Conservation (phyloP, 2,329 filamentous ascomycete species). For the Penicillium sclerotigenum region DNA sequence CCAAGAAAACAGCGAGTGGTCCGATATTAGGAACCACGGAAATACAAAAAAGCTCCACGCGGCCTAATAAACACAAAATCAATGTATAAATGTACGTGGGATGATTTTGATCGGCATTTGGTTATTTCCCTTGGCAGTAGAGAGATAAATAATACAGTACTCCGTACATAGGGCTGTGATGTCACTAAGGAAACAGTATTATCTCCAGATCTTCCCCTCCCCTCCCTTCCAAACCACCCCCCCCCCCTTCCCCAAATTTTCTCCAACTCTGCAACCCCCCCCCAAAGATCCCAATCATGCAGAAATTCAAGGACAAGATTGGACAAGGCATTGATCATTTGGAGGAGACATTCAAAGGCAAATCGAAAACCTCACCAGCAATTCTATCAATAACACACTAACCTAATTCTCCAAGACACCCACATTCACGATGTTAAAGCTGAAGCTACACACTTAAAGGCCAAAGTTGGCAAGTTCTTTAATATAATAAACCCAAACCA, state of each 20-base stretch:
- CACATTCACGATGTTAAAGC: slow-evolving; percentile 46
- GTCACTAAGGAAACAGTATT: slow-evolving; percentile 1
- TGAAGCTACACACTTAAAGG: slow-evolving; percentile 57
- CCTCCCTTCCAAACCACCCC: background rate
- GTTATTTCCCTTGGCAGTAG: slow-evolving; percentile 1
- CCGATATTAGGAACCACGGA: slow-evolving; percentile 1
- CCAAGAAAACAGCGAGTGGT: background rate
- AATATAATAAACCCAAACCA: slow-evolving; percentile 80
- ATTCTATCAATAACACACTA: background rate
- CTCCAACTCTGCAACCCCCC: slow-evolving; percentile 2
- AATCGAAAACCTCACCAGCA: background rate
- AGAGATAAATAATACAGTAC: background rate
- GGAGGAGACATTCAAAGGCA: slow-evolving; percentile 27
- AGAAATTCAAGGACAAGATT: slow-evolving; percentile 26
- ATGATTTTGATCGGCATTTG: background rate
- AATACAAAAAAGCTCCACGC: background rate
- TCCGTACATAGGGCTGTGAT: slow-evolving; percentile 12
- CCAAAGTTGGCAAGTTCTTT: slow-evolving; percentile 62
- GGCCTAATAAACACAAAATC: background rate
- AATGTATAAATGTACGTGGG: background rate
- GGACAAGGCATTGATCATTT: slow-evolving; percentile 21
- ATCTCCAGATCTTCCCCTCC: slow-evolving; percentile 2
- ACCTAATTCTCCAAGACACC: slow-evolving; percentile 26
- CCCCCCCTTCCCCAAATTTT: background rate
- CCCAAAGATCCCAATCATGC: slow-evolving; percentile 19